Conservation (phyloP, 129 eudicot species). For the Mikania micrantha region DNA sequence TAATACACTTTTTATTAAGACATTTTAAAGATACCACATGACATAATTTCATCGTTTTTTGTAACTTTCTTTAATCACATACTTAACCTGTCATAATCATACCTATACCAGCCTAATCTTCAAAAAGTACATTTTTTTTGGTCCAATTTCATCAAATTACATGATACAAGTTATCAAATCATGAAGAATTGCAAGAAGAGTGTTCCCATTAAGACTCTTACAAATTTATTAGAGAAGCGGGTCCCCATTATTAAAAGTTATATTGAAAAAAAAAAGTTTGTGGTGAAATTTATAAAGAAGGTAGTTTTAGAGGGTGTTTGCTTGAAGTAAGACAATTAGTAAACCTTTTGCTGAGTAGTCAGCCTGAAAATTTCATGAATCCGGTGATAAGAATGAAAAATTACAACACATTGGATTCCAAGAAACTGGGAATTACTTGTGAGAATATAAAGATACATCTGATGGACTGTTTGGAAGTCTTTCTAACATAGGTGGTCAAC, state of each 20-base stretch:
- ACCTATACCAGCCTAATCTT: too few relatives aligned
- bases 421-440: constrained; percentile 61
- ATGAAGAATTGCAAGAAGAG: constrained; percentile 49
- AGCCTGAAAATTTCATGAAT: constrained; percentile 94
- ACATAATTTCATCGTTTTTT: too few relatives aligned
- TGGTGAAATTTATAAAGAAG: constrained; percentile 67
- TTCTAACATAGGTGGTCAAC: constrained; percentile 66
- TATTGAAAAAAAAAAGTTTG: constrained; percentile 67
- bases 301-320: constrained; percentile 65
- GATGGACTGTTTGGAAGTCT: constrained; percentile 90
- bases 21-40: too few relatives aligned
- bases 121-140: too few relatives aligned
- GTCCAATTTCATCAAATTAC: too few relatives aligned
- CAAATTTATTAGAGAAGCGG: constrained; percentile 44
- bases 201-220: constrained; percentile 59
- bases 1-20: too few relatives aligned
- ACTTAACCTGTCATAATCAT: too few relatives aligned
- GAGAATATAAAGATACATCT: constrained; percentile 83
- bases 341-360: constrained; percentile 81
- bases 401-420: constrained; percentile 63
- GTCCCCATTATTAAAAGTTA: constrained; percentile 61
- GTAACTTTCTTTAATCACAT: too few relatives aligned
- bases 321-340: constrained; percentile 72
- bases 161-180: too few relatives aligned
- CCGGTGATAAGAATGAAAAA: constrained; percentile 81